Conservation (phyloP, 352 stramenopile genomes). For the Blastocystis sp. region DNA sequence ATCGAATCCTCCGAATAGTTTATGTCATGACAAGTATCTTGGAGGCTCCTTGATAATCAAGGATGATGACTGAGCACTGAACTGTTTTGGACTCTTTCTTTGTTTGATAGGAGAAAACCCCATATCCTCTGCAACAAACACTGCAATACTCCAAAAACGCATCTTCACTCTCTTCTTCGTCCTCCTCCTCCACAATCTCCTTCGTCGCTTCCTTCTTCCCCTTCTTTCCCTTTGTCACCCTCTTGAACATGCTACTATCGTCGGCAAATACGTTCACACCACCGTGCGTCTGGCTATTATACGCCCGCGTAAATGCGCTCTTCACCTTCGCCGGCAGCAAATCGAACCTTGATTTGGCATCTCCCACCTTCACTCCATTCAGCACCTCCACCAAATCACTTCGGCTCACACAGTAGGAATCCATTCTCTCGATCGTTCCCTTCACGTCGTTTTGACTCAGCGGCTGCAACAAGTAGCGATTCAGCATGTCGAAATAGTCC, state of each 20-base stretch:
- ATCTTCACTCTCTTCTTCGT: conserved; percentile 12
- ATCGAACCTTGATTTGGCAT: neutral
- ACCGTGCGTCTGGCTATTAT: conserved; percentile 14
- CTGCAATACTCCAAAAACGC: neutral
- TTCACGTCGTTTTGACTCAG: conserved; percentile 36
- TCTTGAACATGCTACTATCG: neutral
- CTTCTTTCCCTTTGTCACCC: conserved; percentile 21
- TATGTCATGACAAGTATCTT: neutral
- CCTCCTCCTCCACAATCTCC: neutral
- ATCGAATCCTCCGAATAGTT: neutral
- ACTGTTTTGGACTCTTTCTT: neutral
- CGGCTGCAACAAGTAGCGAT: neutral
- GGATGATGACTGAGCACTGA: conserved; percentile 3
- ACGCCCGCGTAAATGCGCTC: conserved; percentile 39
- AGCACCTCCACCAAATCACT: conserved; percentile 49
- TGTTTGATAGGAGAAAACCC: neutral
- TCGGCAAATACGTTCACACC: conserved; percentile 36
- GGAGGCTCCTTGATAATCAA: neutral
- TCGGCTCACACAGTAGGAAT: conserved; percentile 46
- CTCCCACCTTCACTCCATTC: conserved; percentile 3
- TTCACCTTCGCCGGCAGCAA: conserved; percentile 25
- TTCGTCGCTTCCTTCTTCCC: neutral
- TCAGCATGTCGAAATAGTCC: conserved; percentile 43
- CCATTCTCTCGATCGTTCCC: conserved; percentile 46
- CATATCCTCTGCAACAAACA: conserved; percentile 44